phyloP scores from a whole-genome alignment of 1,284 basidiomycete genomes.

The Cutaneotrichosporon cutaneum region DNA sequence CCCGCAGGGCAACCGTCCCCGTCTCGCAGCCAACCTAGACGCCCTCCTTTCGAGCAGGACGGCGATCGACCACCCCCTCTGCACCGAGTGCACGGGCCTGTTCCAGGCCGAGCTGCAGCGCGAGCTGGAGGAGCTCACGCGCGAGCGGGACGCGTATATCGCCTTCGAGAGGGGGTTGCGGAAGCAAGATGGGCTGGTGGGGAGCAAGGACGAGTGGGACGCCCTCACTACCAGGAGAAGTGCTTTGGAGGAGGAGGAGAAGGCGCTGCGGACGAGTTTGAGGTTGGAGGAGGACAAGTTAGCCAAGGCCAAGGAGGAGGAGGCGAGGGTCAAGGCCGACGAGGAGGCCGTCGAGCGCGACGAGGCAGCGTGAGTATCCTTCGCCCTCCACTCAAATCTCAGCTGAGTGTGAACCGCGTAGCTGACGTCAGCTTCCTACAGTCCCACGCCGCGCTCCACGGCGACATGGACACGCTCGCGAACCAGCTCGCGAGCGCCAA shows the following conservation, averaged over 20 bases:
- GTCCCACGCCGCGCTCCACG: constrained; percentile 29
- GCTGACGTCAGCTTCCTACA: constrained; percentile 54
- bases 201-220: constrained; percentile 51
- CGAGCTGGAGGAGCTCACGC: constrained; percentile 84
- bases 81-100: constrained; percentile 86
- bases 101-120: constrained; percentile 73
- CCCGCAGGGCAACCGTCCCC: constrained; percentile 15
- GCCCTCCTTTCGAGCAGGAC: constrained; percentile 74
- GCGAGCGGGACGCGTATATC: constrained; percentile 87
- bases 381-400: too few relatives aligned
- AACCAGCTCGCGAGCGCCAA: constrained; percentile 32
- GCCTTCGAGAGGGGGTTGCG: constrained; percentile 81
- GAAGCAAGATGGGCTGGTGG: constrained; percentile 52
- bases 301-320: constrained; percentile 69
- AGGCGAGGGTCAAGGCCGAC: constrained; percentile 71
- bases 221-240: constrained; percentile 61
- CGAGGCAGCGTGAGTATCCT: constrained; percentile 59
- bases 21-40: constrained; percentile 58
- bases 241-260: constrained; percentile 70
- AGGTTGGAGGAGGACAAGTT: constrained; percentile 67
- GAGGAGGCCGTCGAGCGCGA: constrained; percentile 68
- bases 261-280: constrained; percentile 43
- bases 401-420: too few relatives aligned
- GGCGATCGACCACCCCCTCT: constrained; percentile 90
- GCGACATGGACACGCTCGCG: constrained; percentile 28